Evolutionary conservation across 352 stramenopile species (phyloP), one percentile per base, ranked within the genome.

Genomic region (Globisporangium acanthophoron): DNA sequence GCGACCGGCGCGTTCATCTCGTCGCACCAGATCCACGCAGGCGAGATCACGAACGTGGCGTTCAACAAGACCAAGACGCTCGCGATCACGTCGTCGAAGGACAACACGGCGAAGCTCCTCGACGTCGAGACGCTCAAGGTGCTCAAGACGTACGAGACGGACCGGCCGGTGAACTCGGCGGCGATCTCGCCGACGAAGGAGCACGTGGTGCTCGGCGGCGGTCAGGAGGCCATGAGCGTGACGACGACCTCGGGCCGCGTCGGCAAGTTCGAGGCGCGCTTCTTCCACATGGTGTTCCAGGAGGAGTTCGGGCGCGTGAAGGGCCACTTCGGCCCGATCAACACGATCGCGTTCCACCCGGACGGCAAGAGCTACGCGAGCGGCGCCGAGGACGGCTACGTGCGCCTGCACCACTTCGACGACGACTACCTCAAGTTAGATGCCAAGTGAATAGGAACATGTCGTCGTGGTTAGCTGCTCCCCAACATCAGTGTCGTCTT

Each of bases 241-340:
- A 99, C 97, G 9, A 96, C 88, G 31, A 97, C 88, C 20, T 92
- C 97, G 80, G 79, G 98, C 88, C 85, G 82, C 43, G 87, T 93
- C 52, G 87, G 88, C 56, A 95, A 96, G 63, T 97, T 96, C 59
- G 97, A 99, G 71, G 98, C 96, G 2, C 85, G 96, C 50, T 99
- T 99, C 78, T 99, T 98, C 80, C 92, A 99, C 77, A 92, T 98
- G 73, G 94, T 99, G 12, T 98, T 98, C 71, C 94, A 98, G 72
- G 94, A 99, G 64, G 96, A 99, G 74, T 99, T 99, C 73, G 97
- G 92, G 6, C 88, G 88, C 57, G 96, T 99, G 40, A 99, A 99
- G 80, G 97, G 97, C 57, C 97, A 99, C 73, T 99, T 99, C 74
- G 97, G 97, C 52, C 97, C 97, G 31, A 99, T 99, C 70, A 99